Conservation (phyloP, 306 rosid species). For the Ormosia semicastrata region DNA sequence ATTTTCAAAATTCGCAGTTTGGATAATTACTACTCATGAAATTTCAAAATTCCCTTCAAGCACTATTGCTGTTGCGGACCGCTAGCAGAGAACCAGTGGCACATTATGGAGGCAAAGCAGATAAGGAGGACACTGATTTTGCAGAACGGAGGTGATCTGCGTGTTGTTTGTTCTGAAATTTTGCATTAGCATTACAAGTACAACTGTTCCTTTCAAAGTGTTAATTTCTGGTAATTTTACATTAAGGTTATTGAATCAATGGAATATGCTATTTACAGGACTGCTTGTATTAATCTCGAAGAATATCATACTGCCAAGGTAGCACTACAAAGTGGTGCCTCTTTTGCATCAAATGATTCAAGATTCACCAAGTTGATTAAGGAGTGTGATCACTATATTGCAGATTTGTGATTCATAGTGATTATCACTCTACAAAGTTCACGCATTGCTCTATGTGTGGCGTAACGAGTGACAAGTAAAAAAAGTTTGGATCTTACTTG, state of each 20-base stretch:
- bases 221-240: too few relatives aligned
- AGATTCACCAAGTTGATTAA: constrained; percentile 63
- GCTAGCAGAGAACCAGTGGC: too few relatives aligned
- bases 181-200: too few relatives aligned
- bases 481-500: background rate
- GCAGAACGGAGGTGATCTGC: too few relatives aligned
- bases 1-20: too few relatives aligned
- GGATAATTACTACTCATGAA: too few relatives aligned
- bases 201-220: too few relatives aligned
- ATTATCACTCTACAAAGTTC: background rate
- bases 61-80: too few relatives aligned
- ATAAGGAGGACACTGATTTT: too few relatives aligned
- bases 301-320: constrained; percentile 87
- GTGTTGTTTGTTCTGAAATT: background rate
- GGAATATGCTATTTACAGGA: constrained; percentile 30
- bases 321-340: constrained; percentile 72
- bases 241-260: background rate
- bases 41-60: too few relatives aligned
- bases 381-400: constrained; percentile 64
- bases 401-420: constrained; percentile 41
- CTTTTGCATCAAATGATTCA: constrained; percentile 55
- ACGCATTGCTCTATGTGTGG: background rate
- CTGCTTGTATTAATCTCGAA: constrained; percentile 81
- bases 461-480: background rate
- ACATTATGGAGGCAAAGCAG: too few relatives aligned